Evolutionary conservation across 2,329 filamentous ascomycete species (phyloP), one percentile per base, ranked within the genome.

Genomic region (Penicillium sp.): DNA sequence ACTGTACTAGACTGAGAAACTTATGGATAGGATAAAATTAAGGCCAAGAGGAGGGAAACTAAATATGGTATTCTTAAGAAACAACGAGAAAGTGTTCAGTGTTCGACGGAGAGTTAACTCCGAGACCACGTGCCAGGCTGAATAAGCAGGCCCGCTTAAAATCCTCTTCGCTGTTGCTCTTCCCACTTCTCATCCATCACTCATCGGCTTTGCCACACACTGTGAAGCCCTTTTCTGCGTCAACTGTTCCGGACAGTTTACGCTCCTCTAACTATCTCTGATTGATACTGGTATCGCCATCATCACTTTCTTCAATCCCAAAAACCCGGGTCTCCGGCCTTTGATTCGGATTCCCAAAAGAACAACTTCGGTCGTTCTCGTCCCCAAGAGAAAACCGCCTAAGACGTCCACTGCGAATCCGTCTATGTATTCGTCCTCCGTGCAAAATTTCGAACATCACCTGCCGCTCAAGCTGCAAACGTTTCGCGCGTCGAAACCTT

Each of bases 391-490:
- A 69, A 66, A 69, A 62, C 64, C 64, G 62, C 59, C 59, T 51
- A 63, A 59, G 58, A 56, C 59, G 57, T 60, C 57, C 55, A 41
- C 60, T 57, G 70, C 67, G 64, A 66, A 70, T 63, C 78, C 87
- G 89, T 95, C 88, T 95, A 95, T 95, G 90, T 95, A 95, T 95
- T 90, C 90, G 89, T 87, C 89, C 88, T 87, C 87, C 84, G 82
- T 82, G 83, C 83, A 88, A 87, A 84, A 89, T 85, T 90, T 89
- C 84, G 88, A 86, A 88, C 86, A 92, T 86, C 84, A 86, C 79
- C 85, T 86, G 82, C 89, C 89, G 81, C 84, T 89, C 81, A 89
- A 89, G 88, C 89, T 95, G 88, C 89, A 91, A 83, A 81, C 86
- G 82, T 95, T 95, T 88, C 89, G 89, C 87, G 81, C 85, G 84